Base-by-base conservation (phyloP, 257 asterid species). In the Nicotiana benthamiana region DNA sequence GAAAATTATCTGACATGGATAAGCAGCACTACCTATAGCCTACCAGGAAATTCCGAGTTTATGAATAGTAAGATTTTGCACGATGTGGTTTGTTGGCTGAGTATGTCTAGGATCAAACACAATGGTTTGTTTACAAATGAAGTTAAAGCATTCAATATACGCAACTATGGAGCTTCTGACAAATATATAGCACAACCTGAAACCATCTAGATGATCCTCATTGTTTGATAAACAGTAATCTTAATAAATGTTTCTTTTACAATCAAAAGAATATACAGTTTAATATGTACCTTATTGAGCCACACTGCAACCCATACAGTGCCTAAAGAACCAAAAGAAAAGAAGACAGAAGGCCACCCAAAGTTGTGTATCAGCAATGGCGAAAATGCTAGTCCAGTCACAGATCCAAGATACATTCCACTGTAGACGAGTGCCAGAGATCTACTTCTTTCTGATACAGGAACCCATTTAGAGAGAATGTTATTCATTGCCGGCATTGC, bases 401-500 rank as follows among this genome's bases (percentile, higher is more conserved):
- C 98, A 61, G 97, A 92, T 77, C 98, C 98, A 81, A 94, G 97
- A 87, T 92, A 94, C 98, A 94, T 94, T 86, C 98, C 98, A 89
- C 98, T 94, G 88, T 94, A 94, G 79, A 94, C 97, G 46, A 94
- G 80, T 28, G 98, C 98, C 75, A 94, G 80, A 24, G 98, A 94
- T 83, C 98, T 90, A 87, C 98, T 94, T 89, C 98, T 94, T 91
- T 94, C 98, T 16, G 95, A 85, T 34, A 92, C 94, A 26, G 98
- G 98, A 83, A 94, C 97, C 98, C 98, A 94, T 83, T 92, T 94
- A 59, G 98, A 92, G 76, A 94, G 87, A 83, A 94, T 88, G 86
- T 93, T 94, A 83, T 91, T 94, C 98, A 94, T 94, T 10, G 97
- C 97, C 22, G 98, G 98, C 98, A 94, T 94, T 6, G 98, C 98